phyloP scores from a whole-genome alignment of 169 alveolate genomes.

The Eimeria sp. region DNA sequence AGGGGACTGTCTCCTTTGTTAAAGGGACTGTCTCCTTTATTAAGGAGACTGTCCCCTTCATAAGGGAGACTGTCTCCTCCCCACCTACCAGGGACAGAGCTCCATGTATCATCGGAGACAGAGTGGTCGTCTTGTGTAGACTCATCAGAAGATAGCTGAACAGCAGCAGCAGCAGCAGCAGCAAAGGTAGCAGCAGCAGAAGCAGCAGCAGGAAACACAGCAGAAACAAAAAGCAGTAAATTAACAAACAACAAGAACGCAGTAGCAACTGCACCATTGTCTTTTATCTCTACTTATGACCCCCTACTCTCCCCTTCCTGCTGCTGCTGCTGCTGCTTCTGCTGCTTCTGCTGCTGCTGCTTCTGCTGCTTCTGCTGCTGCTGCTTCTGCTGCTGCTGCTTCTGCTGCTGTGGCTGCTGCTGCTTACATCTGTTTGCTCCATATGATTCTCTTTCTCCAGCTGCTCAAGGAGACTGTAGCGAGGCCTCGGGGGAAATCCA shows the following conservation, averaged over 20 bases:
- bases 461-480: not conserved
- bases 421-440: not conserved
- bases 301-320: not conserved
- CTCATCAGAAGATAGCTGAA: conserved; percentile 26
- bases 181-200: not conserved
- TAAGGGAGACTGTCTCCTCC: no score
- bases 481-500: not conserved
- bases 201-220: not conserved
- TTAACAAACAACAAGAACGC: no score
- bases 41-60: no score
- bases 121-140: conserved; percentile 59
- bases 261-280: no score
- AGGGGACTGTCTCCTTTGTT: no score
- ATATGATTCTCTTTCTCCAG: not conserved
- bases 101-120: conserved; percentile 38
- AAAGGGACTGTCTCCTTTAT: no score
- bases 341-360: not conserved
- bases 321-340: not conserved
- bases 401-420: no score
- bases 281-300: not conserved
- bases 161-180: conserved; percentile 2
- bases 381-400: not conserved
- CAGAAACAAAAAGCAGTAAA: no score
- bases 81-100: not conserved
- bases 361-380: not conserved